Percentiles rank a stretch among this genome's conserved stretches.
Evolutionary conservation across 257 asterid species (phyloP).

Genomic region (Primulina tabacum): DNA sequence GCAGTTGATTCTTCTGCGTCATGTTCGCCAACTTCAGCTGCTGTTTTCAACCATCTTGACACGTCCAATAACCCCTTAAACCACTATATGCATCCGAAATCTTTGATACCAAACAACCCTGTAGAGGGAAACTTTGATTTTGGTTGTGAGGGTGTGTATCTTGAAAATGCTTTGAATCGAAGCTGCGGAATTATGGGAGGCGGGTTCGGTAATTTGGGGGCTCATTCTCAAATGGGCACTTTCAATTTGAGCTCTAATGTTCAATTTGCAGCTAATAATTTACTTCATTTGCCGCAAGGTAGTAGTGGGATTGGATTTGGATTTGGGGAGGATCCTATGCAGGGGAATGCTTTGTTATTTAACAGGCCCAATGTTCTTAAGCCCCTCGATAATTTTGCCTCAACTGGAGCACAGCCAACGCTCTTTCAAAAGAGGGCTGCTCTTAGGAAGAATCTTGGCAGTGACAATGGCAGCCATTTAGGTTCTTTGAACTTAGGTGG

Average conservation of each 20-base stretch:
- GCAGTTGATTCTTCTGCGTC: conserved; percentile 46
- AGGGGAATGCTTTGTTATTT: conserved; percentile 30
- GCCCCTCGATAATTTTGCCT: conserved; percentile 45
- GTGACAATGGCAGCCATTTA: conserved; percentile 16
- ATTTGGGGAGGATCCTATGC: conserved; percentile 29
- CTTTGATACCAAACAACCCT: conserved; percentile 29
- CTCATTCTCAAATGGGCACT: conserved; percentile 32
- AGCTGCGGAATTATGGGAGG: conserved; percentile 22
- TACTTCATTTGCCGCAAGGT: conserved; percentile 34
- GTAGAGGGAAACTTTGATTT: conserved; percentile 33
- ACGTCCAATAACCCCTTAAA: conserved; percentile 35
- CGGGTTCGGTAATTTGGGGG: conserved; percentile 28
- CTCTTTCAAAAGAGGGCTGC: conserved; percentile 62
- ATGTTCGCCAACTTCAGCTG: conserved; percentile 44
- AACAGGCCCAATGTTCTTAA: conserved; percentile 43
- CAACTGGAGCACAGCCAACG: conserved; percentile 52
- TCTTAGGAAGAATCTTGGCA: conserved; percentile 24
- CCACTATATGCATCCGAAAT: conserved; percentile 30
- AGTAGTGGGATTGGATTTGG: conserved; percentile 34
- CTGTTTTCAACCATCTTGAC: conserved; percentile 38
- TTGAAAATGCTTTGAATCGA: conserved; percentile 29
- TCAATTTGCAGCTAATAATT: conserved; percentile 29
- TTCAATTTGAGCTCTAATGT: conserved; percentile 27
- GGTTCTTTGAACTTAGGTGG: conserved; percentile 31
- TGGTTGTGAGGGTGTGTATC: conserved; percentile 36